A percentile compares a stretch with the other conserved stretches of the same genome.
phyloP scores from a whole-genome alignment of 768 basidiomycete species.

The Xerocomellus amylosporus region DNA sequence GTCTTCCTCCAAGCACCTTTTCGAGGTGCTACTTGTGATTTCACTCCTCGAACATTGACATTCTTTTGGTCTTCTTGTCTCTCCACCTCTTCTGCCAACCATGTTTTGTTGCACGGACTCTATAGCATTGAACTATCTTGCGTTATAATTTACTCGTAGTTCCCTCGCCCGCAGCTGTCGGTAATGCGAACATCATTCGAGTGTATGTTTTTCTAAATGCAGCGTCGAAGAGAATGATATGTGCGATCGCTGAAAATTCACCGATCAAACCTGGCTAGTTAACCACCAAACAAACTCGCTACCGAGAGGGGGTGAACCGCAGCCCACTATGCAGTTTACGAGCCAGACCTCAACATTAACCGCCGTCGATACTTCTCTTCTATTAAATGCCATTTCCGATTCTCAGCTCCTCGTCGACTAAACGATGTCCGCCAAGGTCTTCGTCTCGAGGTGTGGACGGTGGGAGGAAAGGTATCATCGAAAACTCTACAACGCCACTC shows the following conservation, averaged over 20 bases:
- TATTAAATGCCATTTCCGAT: slow-evolving; percentile 29
- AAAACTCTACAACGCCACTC: slow-evolving; percentile 12
- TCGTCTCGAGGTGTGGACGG: slow-evolving; percentile 10
- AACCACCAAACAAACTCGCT: neutral
- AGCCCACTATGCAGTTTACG: neutral
- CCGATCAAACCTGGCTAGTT: neutral
- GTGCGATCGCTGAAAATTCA: neutral
- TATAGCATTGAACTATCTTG: slow-evolving; percentile 14
- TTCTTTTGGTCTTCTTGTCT: slow-evolving; percentile 16
- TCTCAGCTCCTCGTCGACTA: slow-evolving; percentile 28
- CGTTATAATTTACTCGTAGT: slow-evolving; percentile 23
- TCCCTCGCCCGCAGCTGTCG: slow-evolving; percentile 8
- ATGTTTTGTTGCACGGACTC: slow-evolving; percentile 6
- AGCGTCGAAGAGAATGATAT: neutral
- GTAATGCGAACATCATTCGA: slow-evolving; percentile 19
- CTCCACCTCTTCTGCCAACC: neutral
- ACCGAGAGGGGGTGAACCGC: neutral
- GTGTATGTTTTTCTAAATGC: neutral
- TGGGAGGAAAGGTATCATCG: slow-evolving; percentile 7
- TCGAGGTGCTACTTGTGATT: slow-evolving; percentile 70
- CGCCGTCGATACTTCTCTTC: slow-evolving; percentile 23
- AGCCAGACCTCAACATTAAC: neutral
- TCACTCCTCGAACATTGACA: neutral
- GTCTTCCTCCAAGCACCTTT: slow-evolving; percentile 74
- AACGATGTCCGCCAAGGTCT: slow-evolving; percentile 24